These are phyloP conservation scores for Carnegiea gigantea DNA, from an alignment of 179 eudicot genomes.

Conservation along the genomic window DNA sequence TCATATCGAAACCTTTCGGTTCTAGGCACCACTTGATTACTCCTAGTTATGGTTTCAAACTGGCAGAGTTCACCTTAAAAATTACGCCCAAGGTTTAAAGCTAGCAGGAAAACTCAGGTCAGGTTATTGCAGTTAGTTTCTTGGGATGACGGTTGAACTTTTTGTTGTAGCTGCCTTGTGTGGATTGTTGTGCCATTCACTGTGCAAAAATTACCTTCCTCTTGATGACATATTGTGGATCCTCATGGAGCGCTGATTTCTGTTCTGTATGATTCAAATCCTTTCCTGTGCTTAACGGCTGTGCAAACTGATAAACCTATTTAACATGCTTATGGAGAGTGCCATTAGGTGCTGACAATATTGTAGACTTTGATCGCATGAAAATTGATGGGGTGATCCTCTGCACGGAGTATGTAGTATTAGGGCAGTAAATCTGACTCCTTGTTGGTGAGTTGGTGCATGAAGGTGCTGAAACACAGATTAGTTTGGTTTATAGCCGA, in stretches of 20 bases:
- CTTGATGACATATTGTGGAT: too few relatives aligned
- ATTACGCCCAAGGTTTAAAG: too few relatives aligned
- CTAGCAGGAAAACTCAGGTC: too few relatives aligned
- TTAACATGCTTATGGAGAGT: not conserved
- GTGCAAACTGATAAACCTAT: not conserved
- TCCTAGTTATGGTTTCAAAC: too few relatives aligned
- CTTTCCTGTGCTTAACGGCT: not conserved
- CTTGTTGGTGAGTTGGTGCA: not conserved
- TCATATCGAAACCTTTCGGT: too few relatives aligned
- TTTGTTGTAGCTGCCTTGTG: not conserved
- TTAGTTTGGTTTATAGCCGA: not conserved
- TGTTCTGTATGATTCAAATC: not conserved
- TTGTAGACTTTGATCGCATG: not conserved
- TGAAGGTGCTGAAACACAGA: not conserved
- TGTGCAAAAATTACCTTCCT: not conserved
- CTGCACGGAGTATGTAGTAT: not conserved
- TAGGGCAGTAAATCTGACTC: not conserved
- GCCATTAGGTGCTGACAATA: not conserved
- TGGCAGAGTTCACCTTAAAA: too few relatives aligned
- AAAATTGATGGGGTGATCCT: not conserved
- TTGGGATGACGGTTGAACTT: too few relatives aligned
- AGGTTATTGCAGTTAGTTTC: too few relatives aligned
- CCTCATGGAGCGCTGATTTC: not conserved
- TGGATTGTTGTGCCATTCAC: not conserved
- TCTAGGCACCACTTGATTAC: too few relatives aligned